Evolutionary conservation across 2,329 filamentous ascomycete genomes (phyloP).

Genomic region (Blastomyces silverae): DNA sequence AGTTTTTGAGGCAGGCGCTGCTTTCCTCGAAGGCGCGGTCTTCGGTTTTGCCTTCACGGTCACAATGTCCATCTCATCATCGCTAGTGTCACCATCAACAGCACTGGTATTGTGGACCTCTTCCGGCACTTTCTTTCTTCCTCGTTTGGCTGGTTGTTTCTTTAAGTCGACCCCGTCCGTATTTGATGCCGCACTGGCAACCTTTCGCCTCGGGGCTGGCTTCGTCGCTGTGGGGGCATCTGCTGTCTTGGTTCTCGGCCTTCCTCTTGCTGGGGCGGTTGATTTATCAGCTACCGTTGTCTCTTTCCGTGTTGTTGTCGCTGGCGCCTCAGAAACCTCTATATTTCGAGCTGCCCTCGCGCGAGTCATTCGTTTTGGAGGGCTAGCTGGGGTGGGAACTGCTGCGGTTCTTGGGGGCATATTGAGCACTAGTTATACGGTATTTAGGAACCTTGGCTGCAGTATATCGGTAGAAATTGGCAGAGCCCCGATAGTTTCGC

Average conservation of each 20-base stretch:
- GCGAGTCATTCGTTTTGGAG: conserved; percentile 21
- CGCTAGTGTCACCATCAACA: conserved; percentile 17
- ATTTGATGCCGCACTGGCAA: not conserved
- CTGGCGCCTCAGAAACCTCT: not conserved
- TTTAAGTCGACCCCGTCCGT: conserved; percentile 2
- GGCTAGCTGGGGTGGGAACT: conserved; percentile 12
- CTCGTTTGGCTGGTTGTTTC: conserved; percentile 11
- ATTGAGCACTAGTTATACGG: not conserved
- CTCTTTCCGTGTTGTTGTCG: conserved; percentile 1
- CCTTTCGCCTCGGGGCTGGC: not conserved
- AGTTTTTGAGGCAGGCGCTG: not conserved
- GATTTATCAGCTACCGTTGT: conserved; percentile 4
- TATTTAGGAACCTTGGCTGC: not conserved
- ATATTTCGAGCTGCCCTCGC: conserved; percentile 17
- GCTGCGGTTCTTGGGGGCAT: conserved; percentile 19
- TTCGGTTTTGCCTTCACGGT: conserved; percentile 13
- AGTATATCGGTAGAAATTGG: conserved; percentile 1
- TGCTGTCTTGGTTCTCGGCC: conserved; percentile 18
- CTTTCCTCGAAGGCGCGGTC: not conserved
- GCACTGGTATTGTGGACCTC: not conserved
- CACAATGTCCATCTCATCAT: conserved; percentile 23
- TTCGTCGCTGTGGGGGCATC: conserved; percentile 9
- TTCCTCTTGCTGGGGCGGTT: conserved; percentile 16
- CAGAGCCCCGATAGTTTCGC: not conserved
- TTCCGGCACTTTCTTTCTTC: conserved; percentile 12